Base-by-base conservation (phyloP, 176 grass and related monocot genomes). In the Lolium rigidum region DNA sequence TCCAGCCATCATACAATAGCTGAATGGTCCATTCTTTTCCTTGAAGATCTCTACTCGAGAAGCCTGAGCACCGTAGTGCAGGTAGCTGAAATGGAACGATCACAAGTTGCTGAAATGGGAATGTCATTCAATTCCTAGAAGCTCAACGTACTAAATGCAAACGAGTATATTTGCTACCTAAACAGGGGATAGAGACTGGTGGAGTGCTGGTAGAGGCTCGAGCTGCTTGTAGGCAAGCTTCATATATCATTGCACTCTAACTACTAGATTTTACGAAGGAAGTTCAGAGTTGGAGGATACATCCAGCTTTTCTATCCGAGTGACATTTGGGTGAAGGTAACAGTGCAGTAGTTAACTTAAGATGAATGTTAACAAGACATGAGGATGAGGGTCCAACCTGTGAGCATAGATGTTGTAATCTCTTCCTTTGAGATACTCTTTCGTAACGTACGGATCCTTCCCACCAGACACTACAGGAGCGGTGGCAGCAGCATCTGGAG, bases 31-130 rank as follows among this genome's bases (percentile, higher is more conserved):
- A 6, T 72, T 80, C 35, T 74, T 87, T 10, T 80, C 80, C 76
- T 89, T 87, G 13, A 95, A 71, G 60, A 93, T 87, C 65, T 91
- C 72, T 11, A 61, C 83, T 6, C 88, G 86, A 14, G 83, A 20
- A 60, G 93, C 93, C 5, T 69, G 58, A 70, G 80, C 24, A 18
- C 94, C 94, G 37, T 89, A 95, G 70, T 70, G 37, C 83, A 95
- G 78, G 39, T 95, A 95, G 50, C 90, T 95, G 50, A 24, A 80
- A 74, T 28, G 46, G 44, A 31, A 65, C 28, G 12, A 74, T 15
- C 44, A 49, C 44, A 15, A 2, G 0, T 49, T 25, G 6, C 21
- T 65, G 12, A 65, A 31, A 31, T 31, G 2, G 62, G 24, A 64
- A 64, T 35, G 31, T 35, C 12, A 28, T 64, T 64, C 22, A 26